Conservation (phyloP, 495 filamentous ascomycete species). For the Hypomontagnella monticulosa region DNA sequence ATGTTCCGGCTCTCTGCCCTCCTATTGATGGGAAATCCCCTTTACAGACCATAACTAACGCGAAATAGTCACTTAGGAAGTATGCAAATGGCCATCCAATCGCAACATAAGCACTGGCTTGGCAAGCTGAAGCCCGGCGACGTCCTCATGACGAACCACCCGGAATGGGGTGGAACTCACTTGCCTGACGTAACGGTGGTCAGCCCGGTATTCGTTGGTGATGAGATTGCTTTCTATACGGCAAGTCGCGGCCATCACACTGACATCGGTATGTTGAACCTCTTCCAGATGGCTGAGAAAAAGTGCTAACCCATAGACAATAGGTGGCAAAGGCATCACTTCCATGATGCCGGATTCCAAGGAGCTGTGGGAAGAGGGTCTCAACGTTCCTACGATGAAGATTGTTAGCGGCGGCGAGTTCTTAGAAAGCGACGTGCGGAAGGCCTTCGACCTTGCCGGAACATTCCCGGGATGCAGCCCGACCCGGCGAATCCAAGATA, state of each 20-base stretch:
- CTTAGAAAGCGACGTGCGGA: constrained; percentile 82
- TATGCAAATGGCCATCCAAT: constrained; percentile 36
- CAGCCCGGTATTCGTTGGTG: constrained; percentile 86
- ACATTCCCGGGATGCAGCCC: constrained; percentile 85
- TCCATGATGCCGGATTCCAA: constrained; percentile 72
- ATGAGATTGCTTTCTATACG: constrained; percentile 93
- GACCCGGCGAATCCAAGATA: constrained; percentile 87
- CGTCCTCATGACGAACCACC: constrained; percentile 75
- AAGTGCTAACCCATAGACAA: background rate
- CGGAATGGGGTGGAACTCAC: constrained; percentile 82
- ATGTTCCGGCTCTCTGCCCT: background rate
- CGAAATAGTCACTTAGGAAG: constrained; percentile 18
- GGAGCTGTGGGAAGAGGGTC: constrained; percentile 90
- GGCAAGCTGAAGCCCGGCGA: constrained; percentile 27
- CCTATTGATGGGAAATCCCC: background rate
- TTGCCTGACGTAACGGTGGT: constrained; percentile 93
- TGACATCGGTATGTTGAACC: constrained; percentile 86
- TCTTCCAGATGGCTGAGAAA: constrained; percentile 58
- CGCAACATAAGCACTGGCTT: constrained; percentile 23
- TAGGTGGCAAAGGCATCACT: background rate
- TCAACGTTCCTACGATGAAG: background rate
- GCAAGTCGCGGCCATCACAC: constrained; percentile 94
- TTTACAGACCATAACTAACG: background rate
- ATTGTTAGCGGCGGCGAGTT: constrained; percentile 87
- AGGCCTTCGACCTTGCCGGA: constrained; percentile 83